phyloP scores from a whole-genome alignment of 257 asterid genomes.

The Fraxinus anomala region DNA sequence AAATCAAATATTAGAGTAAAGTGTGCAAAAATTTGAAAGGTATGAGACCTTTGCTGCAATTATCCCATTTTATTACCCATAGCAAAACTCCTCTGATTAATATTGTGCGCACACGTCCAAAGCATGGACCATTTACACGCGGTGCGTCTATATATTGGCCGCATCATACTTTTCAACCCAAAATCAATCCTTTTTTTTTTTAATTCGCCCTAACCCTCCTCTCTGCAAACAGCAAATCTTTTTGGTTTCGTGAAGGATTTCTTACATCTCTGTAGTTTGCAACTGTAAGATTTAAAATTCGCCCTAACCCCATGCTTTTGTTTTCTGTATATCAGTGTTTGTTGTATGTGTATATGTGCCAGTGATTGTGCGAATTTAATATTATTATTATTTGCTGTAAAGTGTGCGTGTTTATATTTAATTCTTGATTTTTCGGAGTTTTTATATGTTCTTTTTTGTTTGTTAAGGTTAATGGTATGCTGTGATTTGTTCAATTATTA shows the following conservation, averaged over 20 bases:
- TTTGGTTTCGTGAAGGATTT: neutral
- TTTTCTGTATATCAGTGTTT: neutral
- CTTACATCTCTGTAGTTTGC: neutral
- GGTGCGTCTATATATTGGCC: slow-evolving; percentile 18
- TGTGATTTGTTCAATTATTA: neutral
- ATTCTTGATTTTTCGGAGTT: neutral
- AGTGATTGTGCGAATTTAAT: neutral
- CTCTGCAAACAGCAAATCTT: slow-evolving; percentile 7
- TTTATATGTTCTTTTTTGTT: neutral
- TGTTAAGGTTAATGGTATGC: slow-evolving; percentile 13
- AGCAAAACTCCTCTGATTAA: no score
- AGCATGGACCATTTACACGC: slow-evolving; percentile 24
- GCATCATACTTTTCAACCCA: slow-evolving; percentile 11
- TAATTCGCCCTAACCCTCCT: neutral
- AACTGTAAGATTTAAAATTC: slow-evolving; percentile 2
- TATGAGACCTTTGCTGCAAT: no score
- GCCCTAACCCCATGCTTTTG: neutral
- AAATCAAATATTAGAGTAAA: no score
- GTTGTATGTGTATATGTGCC: neutral
- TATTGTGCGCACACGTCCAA: slow-evolving; percentile 17
- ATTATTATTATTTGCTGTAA: neutral
- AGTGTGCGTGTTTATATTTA: neutral
- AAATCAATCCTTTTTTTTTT: neutral
- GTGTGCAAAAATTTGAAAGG: no score
- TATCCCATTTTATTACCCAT: no score